Evolutionary conservation across 73 alveolate genomes (phyloP).

Genomic region (Durusdinium trenchii): DNA sequence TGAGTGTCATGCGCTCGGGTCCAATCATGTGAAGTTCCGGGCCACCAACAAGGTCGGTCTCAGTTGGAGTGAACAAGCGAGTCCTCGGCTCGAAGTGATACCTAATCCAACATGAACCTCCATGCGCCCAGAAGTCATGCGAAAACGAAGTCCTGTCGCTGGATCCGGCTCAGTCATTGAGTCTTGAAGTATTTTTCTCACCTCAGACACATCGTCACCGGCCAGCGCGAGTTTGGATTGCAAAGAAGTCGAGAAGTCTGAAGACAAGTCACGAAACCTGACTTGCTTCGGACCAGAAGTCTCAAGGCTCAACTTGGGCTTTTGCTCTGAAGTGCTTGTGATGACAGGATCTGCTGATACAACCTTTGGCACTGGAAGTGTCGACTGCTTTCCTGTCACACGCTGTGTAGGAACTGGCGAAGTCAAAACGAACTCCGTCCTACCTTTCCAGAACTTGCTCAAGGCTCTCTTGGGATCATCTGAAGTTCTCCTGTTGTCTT

Average conservation of each 20-base stretch:
- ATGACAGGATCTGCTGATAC: neutral
- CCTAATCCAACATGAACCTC: neutral
- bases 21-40: neutral
- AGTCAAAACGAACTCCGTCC: neutral
- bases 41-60: neutral
- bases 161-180: neutral
- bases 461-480: neutral
- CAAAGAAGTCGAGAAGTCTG: neutral
- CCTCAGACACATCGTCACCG: neutral
- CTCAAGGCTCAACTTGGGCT: neutral
- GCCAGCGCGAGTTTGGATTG: slow-evolving; percentile 2
- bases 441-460: neutral
- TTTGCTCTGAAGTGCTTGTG: neutral
- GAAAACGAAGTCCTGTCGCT: neutral
- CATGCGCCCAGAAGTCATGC: slow-evolving; percentile 29
- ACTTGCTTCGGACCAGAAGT: neutral
- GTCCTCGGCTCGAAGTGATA: slow-evolving; percentile 10
- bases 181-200: neutral
- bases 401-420: neutral
- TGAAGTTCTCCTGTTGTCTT: slow-evolving; percentile 13
- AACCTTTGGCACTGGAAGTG: neutral
- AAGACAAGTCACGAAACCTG: neutral
- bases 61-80: slow-evolving; percentile 20
- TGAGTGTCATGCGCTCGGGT: neutral
- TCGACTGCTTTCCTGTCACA: neutral